Percentiles rank a stretch among this genome's conserved stretches.
phyloP scores from a whole-genome alignment of 2,329 filamentous ascomycete species.

The Penicillium sp. region DNA sequence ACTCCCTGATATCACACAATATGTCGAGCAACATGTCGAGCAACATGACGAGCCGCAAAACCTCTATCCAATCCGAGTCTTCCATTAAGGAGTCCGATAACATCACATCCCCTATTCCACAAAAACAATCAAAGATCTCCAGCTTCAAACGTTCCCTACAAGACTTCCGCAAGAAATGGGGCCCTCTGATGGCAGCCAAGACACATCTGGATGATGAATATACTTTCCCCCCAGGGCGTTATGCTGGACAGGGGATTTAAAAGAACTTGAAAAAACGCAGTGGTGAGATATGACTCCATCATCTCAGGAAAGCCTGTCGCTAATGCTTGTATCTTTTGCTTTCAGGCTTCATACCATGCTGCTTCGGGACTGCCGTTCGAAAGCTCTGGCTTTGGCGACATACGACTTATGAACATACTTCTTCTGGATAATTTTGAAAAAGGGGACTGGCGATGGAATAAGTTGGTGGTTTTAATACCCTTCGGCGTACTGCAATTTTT shows the following conservation, averaged over 20 bases:
- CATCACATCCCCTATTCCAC: background rate
- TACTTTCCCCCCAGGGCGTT: constrained; percentile 17
- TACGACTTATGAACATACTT: background rate
- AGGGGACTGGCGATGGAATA: no score
- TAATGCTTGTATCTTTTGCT: background rate
- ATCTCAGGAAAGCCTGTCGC: background rate
- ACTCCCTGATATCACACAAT: background rate
- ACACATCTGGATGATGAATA: constrained; percentile 22
- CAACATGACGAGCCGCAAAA: background rate
- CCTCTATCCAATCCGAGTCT: background rate
- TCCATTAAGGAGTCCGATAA: background rate
- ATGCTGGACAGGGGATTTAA: constrained; percentile 12
- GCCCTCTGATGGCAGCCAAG: constrained; percentile 25
- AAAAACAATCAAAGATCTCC: background rate
- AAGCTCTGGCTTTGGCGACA: background rate
- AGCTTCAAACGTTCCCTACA: background rate
- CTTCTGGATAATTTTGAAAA: background rate
- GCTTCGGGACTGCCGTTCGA: background rate
- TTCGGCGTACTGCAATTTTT: no score
- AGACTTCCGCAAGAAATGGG: constrained; percentile 14
- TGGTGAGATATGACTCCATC: no score
- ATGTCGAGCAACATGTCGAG: background rate
- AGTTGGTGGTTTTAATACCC: no score
- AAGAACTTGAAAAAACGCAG: background rate
- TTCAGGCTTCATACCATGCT: background rate